Base-by-base conservation (phyloP, 106 monocot genomes). In the Agapanthus africanus region DNA sequence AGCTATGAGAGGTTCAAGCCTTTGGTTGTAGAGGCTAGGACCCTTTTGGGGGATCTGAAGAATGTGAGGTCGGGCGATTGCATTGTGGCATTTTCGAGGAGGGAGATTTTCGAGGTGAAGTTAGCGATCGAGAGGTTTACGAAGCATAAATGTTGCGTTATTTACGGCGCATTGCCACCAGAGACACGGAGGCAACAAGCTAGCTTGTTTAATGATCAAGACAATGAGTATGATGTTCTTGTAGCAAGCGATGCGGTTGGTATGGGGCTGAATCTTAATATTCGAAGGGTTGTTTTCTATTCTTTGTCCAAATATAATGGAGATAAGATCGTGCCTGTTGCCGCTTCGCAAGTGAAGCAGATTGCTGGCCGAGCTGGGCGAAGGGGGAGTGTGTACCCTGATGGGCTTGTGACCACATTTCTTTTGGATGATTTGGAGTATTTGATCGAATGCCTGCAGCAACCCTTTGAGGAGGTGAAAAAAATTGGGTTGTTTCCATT, bases 21-120 rank as follows among this genome's bases (percentile, higher is more conserved):
- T 3, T 67, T 99, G 68, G 99, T 99, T 10, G 90, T 90, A 8
- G 99, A 99, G 80, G 89, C 87, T 7, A 93, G 81, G 67, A 93
- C 93, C 15, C 83, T 99, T 4, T 52, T 83, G 62, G 84, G 90
- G 27, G 85, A 99, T 47, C 50, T 99, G 56, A 93, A 75, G 77
- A 87, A 90, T 41, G 93, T 93, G 8, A 69, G 74, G 33, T 79
- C 93, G 6, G 99, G 99, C 0, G 99, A 99, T 62, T 99, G 99
- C 44, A 68, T 99, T 23, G 99, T 99, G 19, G 93, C 99, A 25
- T 99, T 99, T 70, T 99, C 99, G 3, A 75, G 99, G 44, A 73
- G 87, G 35, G 99, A 99, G 81, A 99, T 99, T 51, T 99, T 99
- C 46, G 99, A 99, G 85, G 90, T 99, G 70, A 99, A 83, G 61